Base-by-base conservation (phyloP, 2,329 filamentous ascomycete species). In the Ceratocystis cacaofunesta region DNA sequence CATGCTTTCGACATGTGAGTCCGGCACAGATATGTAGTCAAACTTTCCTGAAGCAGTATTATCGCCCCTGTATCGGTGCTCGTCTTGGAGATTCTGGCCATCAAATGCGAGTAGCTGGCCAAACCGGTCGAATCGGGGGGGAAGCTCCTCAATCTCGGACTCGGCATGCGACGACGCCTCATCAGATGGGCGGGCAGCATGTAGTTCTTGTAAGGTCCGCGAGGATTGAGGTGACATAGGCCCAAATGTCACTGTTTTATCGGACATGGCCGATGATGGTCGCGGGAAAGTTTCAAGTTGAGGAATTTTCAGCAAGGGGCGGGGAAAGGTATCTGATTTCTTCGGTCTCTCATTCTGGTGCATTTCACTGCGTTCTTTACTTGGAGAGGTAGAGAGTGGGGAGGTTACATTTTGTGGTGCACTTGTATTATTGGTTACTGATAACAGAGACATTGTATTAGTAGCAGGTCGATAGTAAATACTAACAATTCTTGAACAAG, bases 41-140 rank as follows among this genome's bases (percentile, higher is more conserved):
- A 50, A 36, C 25, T 19, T 25, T 12, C 5, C 43, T n/a, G 25
- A 36, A 5, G 12, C 15, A 30, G 22, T 10, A 48, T 17, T 25
- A 10, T 44, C 22, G 17, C 17, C 10, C 17, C 32, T 19, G 5
- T 48, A n/a, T 28, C 61, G 61, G 19, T 62, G 32, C 12, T n/a
- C 17, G 17, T 36, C n/a, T 19, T 10, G 10, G 2, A 3, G 15
- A 32, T 62, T 19, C 15, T 30, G 43, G 12, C 22, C 25, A 19
- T 46, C 30, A 25, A 32, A 44, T 46, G 48, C 72, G 1, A 82
- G 69, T 0, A 75, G 78, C 12, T 71, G 73, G 1, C 80, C 79
- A 1, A 76, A 69, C 0, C 70, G 65, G 67, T 82, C 78, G 62
- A 82, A 82, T 0, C 79, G 76, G 63, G 78, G 76, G 0, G 79